Percentiles rank a stretch among this genome's conserved stretches.
Evolutionary conservation across 2,329 filamentous ascomycete species (phyloP).

Genomic region (Grosmannia serpens): DNA sequence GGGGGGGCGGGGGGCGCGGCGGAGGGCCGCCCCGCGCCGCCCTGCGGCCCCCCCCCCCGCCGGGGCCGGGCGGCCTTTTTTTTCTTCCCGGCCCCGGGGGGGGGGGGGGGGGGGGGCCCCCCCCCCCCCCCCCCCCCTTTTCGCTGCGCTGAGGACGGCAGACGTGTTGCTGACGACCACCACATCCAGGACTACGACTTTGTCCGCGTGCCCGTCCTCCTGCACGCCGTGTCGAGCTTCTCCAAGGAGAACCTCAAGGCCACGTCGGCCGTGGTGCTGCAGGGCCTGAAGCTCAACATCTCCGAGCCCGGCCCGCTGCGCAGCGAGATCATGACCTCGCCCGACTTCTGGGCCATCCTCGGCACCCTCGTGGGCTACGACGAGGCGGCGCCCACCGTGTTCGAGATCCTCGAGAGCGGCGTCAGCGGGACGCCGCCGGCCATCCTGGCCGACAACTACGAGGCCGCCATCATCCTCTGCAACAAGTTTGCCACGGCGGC

Average conservation of each 20-base stretch:
- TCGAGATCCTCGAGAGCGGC: constrained; percentile 73
- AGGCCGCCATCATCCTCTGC: constrained; percentile 70
- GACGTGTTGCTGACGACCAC: too few relatives aligned
- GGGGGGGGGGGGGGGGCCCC: too few relatives aligned
- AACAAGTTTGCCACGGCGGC: constrained; percentile 84
- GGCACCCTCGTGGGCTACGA: constrained; percentile 58
- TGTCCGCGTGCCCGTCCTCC: constrained; percentile 78
- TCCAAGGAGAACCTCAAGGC: constrained; percentile 65
- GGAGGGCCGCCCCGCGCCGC: too few relatives aligned
- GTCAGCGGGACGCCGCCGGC: constrained; percentile 64
- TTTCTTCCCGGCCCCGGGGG: too few relatives aligned
- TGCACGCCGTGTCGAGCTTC: constrained; percentile 85
- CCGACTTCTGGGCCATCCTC: constrained; percentile 92
- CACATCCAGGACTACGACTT: constrained; percentile 62
- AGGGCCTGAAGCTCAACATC: constrained; percentile 71
- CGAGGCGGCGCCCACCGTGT: constrained; percentile 66
- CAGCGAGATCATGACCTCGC: constrained; percentile 90
- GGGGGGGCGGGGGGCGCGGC: too few relatives aligned
- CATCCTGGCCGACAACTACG: constrained; percentile 92
- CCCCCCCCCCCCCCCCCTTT: too few relatives aligned
- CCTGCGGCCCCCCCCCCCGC: too few relatives aligned
- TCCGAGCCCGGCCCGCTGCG: constrained; percentile 65
- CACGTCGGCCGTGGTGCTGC: constrained; percentile 63
- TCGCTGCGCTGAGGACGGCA: too few relatives aligned
- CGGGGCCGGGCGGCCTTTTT: too few relatives aligned